Evolutionary conservation across 345 rosid genomes (phyloP).

Genomic region (Firmiana major): DNA sequence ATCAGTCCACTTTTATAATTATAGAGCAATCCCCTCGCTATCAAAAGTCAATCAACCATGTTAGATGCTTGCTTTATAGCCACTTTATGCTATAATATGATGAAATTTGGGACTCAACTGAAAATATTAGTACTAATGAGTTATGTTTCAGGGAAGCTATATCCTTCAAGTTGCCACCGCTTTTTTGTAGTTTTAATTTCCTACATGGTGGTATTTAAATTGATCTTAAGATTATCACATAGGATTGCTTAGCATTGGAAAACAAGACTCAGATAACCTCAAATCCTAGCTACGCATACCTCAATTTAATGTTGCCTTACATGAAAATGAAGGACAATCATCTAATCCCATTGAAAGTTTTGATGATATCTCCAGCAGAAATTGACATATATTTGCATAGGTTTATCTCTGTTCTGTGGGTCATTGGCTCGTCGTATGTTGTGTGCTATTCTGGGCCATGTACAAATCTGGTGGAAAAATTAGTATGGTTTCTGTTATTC

Average conservation of each 20-base stretch:
- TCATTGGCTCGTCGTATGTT: neutral
- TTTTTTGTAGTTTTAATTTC: neutral
- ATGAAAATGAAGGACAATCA: neutral
- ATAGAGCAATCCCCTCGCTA: neutral
- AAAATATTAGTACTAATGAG: too few species aligned
- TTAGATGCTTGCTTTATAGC: neutral
- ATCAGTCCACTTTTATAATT: neutral
- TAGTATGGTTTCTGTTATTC: neutral
- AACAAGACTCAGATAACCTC: too few species aligned
- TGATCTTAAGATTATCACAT: neutral
- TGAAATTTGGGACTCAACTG: neutral
- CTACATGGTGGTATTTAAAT: neutral
- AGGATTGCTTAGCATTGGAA: too few species aligned
- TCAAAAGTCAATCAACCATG: neutral
- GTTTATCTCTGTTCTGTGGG: neutral
- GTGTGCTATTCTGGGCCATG: too few species aligned
- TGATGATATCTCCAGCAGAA: neutral
- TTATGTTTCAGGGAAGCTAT: too few species aligned
- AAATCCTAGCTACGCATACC: too few species aligned
- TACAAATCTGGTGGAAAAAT: neutral
- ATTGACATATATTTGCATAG: neutral
- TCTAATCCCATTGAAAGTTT: neutral
- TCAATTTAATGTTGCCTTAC: neutral
- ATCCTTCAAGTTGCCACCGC: neutral
- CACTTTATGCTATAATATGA: neutral